phyloP scores from a whole-genome alignment of 768 basidiomycete genomes.

The Pulveroboletus sp. region DNA sequence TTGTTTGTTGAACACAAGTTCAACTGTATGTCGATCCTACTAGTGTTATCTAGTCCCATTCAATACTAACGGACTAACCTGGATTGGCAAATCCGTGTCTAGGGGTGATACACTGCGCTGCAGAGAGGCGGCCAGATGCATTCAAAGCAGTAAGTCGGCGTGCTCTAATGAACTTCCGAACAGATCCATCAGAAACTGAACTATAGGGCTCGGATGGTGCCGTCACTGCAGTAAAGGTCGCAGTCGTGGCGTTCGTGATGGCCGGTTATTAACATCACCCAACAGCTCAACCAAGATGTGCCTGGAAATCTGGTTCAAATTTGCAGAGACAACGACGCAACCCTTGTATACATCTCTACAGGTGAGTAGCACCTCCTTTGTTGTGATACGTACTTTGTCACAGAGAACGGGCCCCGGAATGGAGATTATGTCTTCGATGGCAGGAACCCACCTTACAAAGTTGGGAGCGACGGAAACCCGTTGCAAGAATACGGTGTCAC shows the following conservation, averaged over 20 bases:
- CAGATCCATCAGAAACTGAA: neutral
- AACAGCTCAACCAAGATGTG: slow-evolving; percentile 76
- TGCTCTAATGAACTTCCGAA: neutral
- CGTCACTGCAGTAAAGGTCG: slow-evolving; percentile 59
- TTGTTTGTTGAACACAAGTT: slow-evolving; percentile 60
- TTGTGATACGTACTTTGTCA: slow-evolving; percentile 4
- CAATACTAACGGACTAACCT: slow-evolving; percentile 4
- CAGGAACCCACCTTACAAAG: slow-evolving; percentile 83
- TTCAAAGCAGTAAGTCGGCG: slow-evolving; percentile 69
- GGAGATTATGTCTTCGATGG: slow-evolving; percentile 96
- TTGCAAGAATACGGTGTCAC: slow-evolving; percentile 84
- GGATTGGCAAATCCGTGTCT: slow-evolving; percentile 12
- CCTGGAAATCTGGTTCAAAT: slow-evolving; percentile 69
- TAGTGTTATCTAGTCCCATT: neutral
- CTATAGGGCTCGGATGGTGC: slow-evolving; percentile 54
- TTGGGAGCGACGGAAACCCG: slow-evolving; percentile 70
- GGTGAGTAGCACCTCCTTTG: slow-evolving; percentile 37
- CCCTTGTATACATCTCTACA: slow-evolving; percentile 88
- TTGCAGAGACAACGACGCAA: slow-evolving; percentile 57
- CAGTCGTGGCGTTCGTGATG: slow-evolving; percentile 9
- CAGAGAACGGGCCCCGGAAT: slow-evolving; percentile 1
- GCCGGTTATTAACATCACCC: neutral
- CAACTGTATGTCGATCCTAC: slow-evolving; percentile 51
- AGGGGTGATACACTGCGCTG: slow-evolving; percentile 95
- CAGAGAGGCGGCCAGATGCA: slow-evolving; percentile 88